Evolutionary conservation across 306 rosid species (phyloP).

Genomic region (Cicer yamashitae): DNA sequence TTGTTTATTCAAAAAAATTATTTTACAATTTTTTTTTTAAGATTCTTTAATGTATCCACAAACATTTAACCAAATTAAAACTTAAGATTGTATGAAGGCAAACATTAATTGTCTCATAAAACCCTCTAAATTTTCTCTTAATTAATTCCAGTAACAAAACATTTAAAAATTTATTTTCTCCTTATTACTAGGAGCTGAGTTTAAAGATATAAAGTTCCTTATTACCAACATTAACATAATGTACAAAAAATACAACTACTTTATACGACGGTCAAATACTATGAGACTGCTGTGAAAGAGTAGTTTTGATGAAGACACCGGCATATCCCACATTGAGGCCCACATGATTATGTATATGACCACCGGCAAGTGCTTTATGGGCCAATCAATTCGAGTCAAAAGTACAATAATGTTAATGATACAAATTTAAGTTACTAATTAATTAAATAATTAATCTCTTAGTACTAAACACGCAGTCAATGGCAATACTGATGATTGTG

Average conservation of each 20-base stretch:
- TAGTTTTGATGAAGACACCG: slow-evolving; percentile 37
- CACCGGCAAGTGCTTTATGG: slow-evolving; percentile 43
- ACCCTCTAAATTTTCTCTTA: too few species aligned
- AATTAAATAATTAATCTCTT: not conserved
- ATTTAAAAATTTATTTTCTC: not conserved
- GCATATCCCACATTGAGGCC: slow-evolving; percentile 40
- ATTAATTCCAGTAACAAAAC: too few species aligned
- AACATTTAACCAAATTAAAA: too few species aligned
- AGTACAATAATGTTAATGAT: slow-evolving; percentile 37
- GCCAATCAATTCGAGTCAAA: slow-evolving; percentile 48
- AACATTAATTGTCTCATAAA: too few species aligned
- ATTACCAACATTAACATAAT: not conserved
- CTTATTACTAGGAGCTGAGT: not conserved
- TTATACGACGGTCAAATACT: slow-evolving; percentile 27
- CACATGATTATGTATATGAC: slow-evolving; percentile 44
- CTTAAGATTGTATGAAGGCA: too few species aligned
- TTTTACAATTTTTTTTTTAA: too few species aligned
- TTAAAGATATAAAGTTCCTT: not conserved
- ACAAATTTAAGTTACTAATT: not conserved
- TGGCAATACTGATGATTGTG: slow-evolving; percentile 32
- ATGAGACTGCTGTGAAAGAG: slow-evolving; percentile 25
- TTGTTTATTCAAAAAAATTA: too few species aligned
- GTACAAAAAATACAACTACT: not conserved
- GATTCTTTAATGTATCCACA: too few species aligned
- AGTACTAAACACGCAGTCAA: slow-evolving; percentile 32